These are phyloP conservation scores for Epicoccum nigrum DNA, from an alignment of 2,329 filamentous ascomycete species.

Conservation along the genomic window DNA sequence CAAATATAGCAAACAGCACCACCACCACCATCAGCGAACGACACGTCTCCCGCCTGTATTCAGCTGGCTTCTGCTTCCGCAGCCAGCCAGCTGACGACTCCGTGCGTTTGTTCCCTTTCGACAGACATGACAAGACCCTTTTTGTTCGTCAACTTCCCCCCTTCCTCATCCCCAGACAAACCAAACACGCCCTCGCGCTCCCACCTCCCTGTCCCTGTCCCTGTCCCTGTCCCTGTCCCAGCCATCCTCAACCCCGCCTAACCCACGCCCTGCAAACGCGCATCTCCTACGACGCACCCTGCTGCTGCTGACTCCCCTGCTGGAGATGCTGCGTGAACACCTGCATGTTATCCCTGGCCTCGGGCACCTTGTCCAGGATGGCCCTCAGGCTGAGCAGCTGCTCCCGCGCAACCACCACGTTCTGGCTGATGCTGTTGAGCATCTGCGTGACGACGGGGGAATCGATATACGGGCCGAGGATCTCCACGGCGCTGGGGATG, in stretches of 20 bases:
- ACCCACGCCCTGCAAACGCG: not conserved
- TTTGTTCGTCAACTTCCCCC: too few species aligned
- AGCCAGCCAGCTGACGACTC: too few species aligned
- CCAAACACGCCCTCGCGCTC: too few species aligned
- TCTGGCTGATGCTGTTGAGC: constrained; percentile 38
- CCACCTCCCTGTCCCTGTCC: too few species aligned
- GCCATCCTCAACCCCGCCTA: too few species aligned
- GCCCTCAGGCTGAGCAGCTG: constrained; percentile 77
- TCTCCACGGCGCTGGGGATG: constrained; percentile 48
- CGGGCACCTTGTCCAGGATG: constrained; percentile 70
- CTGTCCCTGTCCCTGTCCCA: too few species aligned
- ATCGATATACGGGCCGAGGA: constrained; percentile 52
- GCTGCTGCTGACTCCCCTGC: constrained; percentile 2
- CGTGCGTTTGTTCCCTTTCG: too few species aligned
- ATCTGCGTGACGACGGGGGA: constrained; percentile 51
- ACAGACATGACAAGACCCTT: too few species aligned
- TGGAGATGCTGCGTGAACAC: constrained; percentile 33
- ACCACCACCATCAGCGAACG: too few species aligned
- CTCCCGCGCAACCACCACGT: constrained; percentile 47
- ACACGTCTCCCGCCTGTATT: not conserved
- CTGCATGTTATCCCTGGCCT: constrained; percentile 64
- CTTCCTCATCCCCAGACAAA: too few species aligned
- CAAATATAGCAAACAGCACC: too few species aligned
- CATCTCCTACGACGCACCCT: constrained; percentile 5
- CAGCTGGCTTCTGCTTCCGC: too few species aligned